Conservation (phyloP, 1,284 basidiomycete species). For the Sanghuangporus weigelae region DNA sequence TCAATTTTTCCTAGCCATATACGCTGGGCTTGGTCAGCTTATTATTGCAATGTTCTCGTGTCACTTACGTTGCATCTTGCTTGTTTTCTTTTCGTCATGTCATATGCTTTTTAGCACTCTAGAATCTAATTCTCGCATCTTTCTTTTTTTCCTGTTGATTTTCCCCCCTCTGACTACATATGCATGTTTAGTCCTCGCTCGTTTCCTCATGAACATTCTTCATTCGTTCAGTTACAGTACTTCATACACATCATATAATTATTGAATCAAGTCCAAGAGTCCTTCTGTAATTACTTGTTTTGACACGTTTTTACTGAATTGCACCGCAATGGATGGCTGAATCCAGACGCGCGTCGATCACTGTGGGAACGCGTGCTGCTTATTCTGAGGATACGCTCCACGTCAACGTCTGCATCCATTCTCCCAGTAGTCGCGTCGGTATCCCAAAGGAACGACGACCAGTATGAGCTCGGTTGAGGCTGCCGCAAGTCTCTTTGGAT, state of each 20-base stretch:
- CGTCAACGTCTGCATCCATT: conserved; percentile 4
- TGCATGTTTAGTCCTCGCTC: conserved; percentile 16
- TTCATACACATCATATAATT: conserved; percentile 28
- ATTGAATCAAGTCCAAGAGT: conserved; percentile 11
- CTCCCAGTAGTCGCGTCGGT: neutral
- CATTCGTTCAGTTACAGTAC: conserved; percentile 30
- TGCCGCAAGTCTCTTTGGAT: conserved; percentile 71
- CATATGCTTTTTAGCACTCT: conserved; percentile 1
- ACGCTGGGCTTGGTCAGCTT: conserved; percentile 12
- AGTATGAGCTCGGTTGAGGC: conserved; percentile 63
- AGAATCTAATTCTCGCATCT: conserved; percentile 8
- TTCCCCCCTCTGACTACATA: neutral
- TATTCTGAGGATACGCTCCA: neutral
- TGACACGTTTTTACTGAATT: neutral
- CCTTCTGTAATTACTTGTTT: neutral
- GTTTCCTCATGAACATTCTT: conserved; percentile 16
- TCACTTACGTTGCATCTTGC: conserved; percentile 9
- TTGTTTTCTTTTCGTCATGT: conserved; percentile 14
- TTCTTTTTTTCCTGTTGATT: neutral
- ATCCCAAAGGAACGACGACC: neutral
- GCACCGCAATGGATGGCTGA: neutral
- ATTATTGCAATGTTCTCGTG: conserved; percentile 9
- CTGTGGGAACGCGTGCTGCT: conserved; percentile 1
- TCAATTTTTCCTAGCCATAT: conserved; percentile 1
- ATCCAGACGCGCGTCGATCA: neutral